Evolutionary conservation across 1,139 yeast species (phyloP).

Genomic region (Kodamaea derodonti): DNA sequence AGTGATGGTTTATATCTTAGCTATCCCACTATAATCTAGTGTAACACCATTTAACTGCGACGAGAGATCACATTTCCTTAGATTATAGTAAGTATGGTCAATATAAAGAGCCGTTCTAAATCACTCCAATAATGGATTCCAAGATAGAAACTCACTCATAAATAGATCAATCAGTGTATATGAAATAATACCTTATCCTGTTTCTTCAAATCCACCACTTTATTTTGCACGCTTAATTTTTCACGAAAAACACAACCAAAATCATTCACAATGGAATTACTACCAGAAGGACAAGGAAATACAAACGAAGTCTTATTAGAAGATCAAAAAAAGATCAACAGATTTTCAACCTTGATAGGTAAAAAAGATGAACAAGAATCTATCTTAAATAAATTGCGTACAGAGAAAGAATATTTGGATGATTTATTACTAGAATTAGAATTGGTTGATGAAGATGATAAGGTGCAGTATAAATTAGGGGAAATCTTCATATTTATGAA

Average conservation of each 20-base stretch:
- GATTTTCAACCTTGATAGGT: constrained; percentile 76
- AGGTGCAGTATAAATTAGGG: constrained; percentile 67
- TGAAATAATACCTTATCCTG: too few relatives aligned
- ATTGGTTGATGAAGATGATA: constrained; percentile 75
- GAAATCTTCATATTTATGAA: constrained; percentile 70
- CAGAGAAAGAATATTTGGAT: constrained; percentile 84
- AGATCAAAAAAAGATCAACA: constrained; percentile 86
- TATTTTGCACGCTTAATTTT: too few relatives aligned
- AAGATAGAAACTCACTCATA: neutral
- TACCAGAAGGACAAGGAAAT: constrained; percentile 66
- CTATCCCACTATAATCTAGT: too few relatives aligned
- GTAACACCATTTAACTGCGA: too few relatives aligned
- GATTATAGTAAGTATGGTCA: too few relatives aligned
- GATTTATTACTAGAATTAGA: constrained; percentile 86
- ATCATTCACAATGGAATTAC: constrained; percentile 39
- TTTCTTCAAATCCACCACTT: too few relatives aligned
- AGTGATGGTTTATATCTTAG: too few relatives aligned
- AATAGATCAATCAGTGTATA: neutral
- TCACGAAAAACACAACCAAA: neutral
- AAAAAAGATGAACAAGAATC: constrained; percentile 57
- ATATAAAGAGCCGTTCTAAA: too few relatives aligned
- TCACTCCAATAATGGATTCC: too few relatives aligned
- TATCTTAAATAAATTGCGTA: constrained; percentile 47
- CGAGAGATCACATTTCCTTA: too few relatives aligned
- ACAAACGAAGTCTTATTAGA: constrained; percentile 78